Evolutionary conservation across 129 eudicot genomes (phyloP).

Genomic region (Centella asiatica): DNA sequence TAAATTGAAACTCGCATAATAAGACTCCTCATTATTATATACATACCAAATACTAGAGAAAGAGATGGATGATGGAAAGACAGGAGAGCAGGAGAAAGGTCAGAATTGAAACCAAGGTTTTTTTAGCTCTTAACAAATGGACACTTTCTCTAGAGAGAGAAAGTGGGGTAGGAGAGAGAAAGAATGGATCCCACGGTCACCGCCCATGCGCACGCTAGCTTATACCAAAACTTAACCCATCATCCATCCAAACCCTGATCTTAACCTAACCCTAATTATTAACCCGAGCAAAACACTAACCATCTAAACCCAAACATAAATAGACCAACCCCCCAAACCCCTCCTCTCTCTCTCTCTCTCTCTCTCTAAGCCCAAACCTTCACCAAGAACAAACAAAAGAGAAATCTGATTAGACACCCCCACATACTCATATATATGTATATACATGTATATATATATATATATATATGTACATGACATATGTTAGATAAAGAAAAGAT

Average conservation of each 20-base stretch:
- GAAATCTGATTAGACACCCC: neutral
- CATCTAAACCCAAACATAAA: conserved; percentile 14
- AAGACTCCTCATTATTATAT: no score
- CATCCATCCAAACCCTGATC: conserved; percentile 11
- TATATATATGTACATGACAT: conserved; percentile 2
- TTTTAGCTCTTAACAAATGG: no score
- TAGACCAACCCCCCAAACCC: conserved; percentile 13
- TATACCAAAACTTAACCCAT: conserved; percentile 22
- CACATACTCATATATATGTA: neutral
- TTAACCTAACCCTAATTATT: conserved; percentile 73
- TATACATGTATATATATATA: neutral
- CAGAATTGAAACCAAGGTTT: no score
- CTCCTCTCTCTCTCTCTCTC: conserved; percentile 23
- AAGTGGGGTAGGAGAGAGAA: no score
- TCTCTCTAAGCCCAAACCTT: conserved; percentile 21
- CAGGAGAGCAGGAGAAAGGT: no score
- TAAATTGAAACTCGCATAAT: no score
- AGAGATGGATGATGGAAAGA: no score
- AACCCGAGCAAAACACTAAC: conserved; percentile 36
- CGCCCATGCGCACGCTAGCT: conserved; percentile 78
- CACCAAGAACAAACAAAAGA: conserved; percentile 30
- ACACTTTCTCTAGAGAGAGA: no score
- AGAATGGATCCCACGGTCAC: no score
- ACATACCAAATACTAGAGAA: no score
- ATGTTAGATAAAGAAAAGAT: conserved; percentile 14